Percentiles rank a stretch among this genome's conserved stretches.
These are phyloP conservation scores for Diaporthe sp. DNA, from an alignment of 2,329 filamentous ascomycete species.

Conservation along the genomic window DNA sequence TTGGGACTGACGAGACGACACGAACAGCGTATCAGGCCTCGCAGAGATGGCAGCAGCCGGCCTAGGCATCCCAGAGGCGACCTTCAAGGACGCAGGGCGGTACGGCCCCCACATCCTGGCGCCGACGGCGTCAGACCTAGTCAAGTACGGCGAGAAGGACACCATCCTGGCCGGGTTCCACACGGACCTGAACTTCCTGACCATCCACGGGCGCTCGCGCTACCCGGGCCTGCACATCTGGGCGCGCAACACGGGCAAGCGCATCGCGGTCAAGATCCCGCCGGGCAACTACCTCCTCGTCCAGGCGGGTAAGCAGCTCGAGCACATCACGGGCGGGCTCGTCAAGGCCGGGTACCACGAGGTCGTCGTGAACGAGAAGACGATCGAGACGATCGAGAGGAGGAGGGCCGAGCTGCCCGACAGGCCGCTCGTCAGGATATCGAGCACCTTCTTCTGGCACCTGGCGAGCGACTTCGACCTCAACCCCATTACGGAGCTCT, in stretches of 20 bases:
- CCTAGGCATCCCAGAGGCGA: conserved; percentile 65
- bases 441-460: conserved; percentile 74
- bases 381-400: conserved; percentile 61
- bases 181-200: conserved; percentile 75
- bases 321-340: conserved; percentile 72
- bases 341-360: conserved; percentile 75
- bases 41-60: conserved; percentile 72
- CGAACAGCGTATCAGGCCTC: conserved; percentile 64
- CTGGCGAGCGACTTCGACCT: conserved; percentile 70
- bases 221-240: conserved; percentile 74
- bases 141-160: conserved; percentile 65
- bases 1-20: neutral
- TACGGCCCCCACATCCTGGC: conserved; percentile 75
- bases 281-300: conserved; percentile 71
- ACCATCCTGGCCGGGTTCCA: conserved; percentile 75
- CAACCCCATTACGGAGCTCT: conserved; percentile 63
- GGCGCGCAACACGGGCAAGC: conserved; percentile 73
- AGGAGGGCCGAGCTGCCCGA: conserved; percentile 59
- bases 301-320: conserved; percentile 74
- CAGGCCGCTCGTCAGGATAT: conserved; percentile 69
- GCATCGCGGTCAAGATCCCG: conserved; percentile 72
- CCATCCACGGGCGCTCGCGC: conserved; percentile 74
- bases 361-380: conserved; percentile 70
- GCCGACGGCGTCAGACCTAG: conserved; percentile 71
- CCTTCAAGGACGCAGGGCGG: conserved; percentile 68